Conservation (phyloP, 768 basidiomycete genomes). For the Leccinum disarticulatum region DNA sequence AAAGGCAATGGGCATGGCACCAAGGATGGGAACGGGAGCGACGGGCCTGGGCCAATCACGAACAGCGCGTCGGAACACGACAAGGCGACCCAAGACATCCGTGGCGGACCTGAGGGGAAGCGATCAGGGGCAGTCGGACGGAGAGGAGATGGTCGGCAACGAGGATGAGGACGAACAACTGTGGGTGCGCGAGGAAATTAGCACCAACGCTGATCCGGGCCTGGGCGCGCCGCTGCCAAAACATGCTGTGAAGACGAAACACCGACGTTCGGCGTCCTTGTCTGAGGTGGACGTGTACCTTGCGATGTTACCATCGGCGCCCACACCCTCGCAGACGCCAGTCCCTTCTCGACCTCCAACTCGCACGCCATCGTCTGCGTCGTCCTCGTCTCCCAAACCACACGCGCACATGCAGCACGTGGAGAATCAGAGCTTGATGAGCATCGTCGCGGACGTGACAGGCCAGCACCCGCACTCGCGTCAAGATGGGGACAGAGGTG, state of each 20-base stretch:
- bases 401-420: constrained; percentile 4
- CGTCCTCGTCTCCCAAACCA: constrained; percentile 4
- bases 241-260: background rate
- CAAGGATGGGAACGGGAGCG: background rate
- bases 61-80: constrained; percentile 2
- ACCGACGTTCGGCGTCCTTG: constrained; percentile 20
- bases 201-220: background rate
- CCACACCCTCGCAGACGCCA: background rate
- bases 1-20: background rate
- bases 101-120: constrained; percentile 7
- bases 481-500: constrained; percentile 19
- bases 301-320: background rate
- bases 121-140: constrained; percentile 31
- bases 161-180: too few species aligned
- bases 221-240: background rate
- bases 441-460: constrained; percentile 64
- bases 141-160: constrained; percentile 11
- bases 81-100: constrained; percentile 16
- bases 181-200: too few species aligned
- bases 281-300: constrained; percentile 4
- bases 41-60: background rate
- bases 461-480: constrained; percentile 30
- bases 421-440: constrained; percentile 52
- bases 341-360: background rate
- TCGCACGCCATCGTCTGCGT: background rate